These are phyloP conservation scores for Nematocida major DNA, from an alignment of 371 early-diverging fungal genomes.

Conservation along the genomic window DNA sequence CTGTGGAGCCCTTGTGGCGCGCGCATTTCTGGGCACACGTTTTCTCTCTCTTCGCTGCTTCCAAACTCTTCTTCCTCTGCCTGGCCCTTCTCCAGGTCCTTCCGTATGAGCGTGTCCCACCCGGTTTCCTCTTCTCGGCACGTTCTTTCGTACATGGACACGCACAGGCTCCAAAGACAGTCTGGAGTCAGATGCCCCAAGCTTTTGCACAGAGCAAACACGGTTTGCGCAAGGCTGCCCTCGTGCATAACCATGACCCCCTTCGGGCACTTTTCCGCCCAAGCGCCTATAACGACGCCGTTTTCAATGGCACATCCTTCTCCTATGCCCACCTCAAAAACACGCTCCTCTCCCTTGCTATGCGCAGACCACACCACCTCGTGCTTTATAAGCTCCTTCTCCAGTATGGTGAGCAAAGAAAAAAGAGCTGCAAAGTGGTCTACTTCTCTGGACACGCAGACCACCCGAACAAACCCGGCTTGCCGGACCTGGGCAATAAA, in stretches of 20 bases:
- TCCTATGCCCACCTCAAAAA: slow-evolving; percentile 41
- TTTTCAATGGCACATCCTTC: background rate
- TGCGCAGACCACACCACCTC: slow-evolving; percentile 32
- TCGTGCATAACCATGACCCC: background rate
- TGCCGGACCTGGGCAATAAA: slow-evolving; percentile 9
- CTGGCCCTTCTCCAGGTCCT: background rate
- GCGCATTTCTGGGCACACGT: background rate
- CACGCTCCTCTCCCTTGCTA: background rate
- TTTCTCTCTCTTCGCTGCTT: background rate
- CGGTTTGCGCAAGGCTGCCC: background rate
- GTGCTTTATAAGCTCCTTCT: slow-evolving; percentile 40
- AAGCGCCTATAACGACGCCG: slow-evolving; percentile 1
- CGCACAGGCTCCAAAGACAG: slow-evolving; percentile 38
- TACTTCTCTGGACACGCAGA: slow-evolving; percentile 39
- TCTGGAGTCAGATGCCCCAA: slow-evolving; percentile 19
- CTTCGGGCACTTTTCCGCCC: background rate
- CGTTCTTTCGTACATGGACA: slow-evolving; percentile 12
- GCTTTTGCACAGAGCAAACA: slow-evolving; percentile 31
- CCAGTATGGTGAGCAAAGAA: slow-evolving; percentile 16
- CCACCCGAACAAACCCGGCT: slow-evolving; percentile 24
- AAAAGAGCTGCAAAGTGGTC: slow-evolving; percentile 31
- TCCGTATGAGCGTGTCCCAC: background rate
- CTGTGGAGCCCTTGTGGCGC: background rate
- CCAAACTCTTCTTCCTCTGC: background rate
- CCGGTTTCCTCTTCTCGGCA: background rate